These are phyloP conservation scores for Blumeria graminis DNA, from an alignment of 2,329 filamentous ascomycete genomes.

Conservation along the genomic window DNA sequence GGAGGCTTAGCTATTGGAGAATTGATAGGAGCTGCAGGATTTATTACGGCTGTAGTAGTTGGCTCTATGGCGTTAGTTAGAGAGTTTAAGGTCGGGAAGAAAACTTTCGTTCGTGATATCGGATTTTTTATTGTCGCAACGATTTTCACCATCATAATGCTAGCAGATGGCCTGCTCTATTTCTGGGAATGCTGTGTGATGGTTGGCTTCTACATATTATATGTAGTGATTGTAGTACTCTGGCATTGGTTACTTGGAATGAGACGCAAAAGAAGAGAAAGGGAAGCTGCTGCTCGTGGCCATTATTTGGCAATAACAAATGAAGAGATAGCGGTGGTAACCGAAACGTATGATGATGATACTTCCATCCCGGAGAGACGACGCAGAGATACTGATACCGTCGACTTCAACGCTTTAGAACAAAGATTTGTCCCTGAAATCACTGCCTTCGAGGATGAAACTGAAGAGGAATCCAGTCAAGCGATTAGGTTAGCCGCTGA, in stretches of 20 bases:
- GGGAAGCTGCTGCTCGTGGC: constrained; percentile 47
- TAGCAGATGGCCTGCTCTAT: constrained; percentile 62
- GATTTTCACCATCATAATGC: constrained; percentile 63
- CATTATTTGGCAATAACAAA: constrained; percentile 41
- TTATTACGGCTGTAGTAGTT: constrained; percentile 89
- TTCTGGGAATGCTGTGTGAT: constrained; percentile 79
- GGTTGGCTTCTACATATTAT: constrained; percentile 79
- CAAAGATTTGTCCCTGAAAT: constrained; percentile 18
- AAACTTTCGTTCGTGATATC: constrained; percentile 78
- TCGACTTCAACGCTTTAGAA: constrained; percentile 13
- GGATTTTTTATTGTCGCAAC: constrained; percentile 78
- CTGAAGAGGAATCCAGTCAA: constrained; percentile 28
- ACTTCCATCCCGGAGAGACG: constrained; percentile 16
- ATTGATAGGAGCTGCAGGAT: constrained; percentile 78
- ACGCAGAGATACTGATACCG: constrained; percentile 8
- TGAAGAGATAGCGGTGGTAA: constrained; percentile 36
- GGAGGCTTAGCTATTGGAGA: constrained; percentile 93
- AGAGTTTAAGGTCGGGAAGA: constrained; percentile 74
- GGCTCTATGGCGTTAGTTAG: constrained; percentile 94
- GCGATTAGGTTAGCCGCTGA: constrained; percentile 52
- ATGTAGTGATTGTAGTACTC: constrained; percentile 64
- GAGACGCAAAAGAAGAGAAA: constrained; percentile 31
- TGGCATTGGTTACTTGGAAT: constrained; percentile 76
- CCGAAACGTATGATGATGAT: constrained; percentile 33
- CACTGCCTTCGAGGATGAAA: constrained; percentile 16